Evolutionary conservation across 2,329 filamentous ascomycete species (phyloP), one percentile per base, ranked within the genome.

Genomic region (Nannizzia gypsea): DNA sequence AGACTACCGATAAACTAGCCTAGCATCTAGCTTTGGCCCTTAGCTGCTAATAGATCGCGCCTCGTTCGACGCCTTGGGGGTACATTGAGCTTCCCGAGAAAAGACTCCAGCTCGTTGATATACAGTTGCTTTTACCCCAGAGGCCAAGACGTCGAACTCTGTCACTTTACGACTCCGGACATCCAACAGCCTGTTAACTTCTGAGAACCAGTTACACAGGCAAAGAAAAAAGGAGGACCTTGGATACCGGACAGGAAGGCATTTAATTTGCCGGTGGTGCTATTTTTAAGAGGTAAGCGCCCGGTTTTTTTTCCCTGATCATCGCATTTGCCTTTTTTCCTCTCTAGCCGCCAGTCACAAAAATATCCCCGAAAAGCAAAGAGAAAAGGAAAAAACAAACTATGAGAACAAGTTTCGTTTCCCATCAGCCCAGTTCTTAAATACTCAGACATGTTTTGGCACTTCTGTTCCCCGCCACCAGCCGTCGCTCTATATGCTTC

Each of bases 231-330:
- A 26, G 31, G 31, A 34, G 38, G 38, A n/a, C 26, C 48, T 31
- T 34, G n/a, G 15, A 54, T 24, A 54, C 15, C 26, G 17, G 24
- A 54, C 5, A 15, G 48, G 20, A 34, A n/a, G 48, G 6, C 17
- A 34, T 54, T 54, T 34, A 17, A 31, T 54, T 54, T 54, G 48
- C n/a, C n/a, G 11, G 48, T 54, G 48, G 48, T 54, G 26, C 48
- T 54, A 54, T 34, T 54, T 46, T 54, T 54, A 34, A 54, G 48
- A 54, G 48, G 48, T 54, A 54, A 54, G 48, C 48, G 48, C 48
- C 48, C 48, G 3, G 48, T 54, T 42, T 17, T 54, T 34, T 54
- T 42, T 17, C 31, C 48, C 24, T 26, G 48, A 54, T 54, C 48
- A 54, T 31, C 15, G 5, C 48, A 11, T 54, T 54, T 54, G 48